Percentiles rank a stretch among this genome's conserved stretches.
phyloP scores from a whole-genome alignment of 495 filamentous ascomycete genomes.

The Penicillium crystallinum region DNA sequence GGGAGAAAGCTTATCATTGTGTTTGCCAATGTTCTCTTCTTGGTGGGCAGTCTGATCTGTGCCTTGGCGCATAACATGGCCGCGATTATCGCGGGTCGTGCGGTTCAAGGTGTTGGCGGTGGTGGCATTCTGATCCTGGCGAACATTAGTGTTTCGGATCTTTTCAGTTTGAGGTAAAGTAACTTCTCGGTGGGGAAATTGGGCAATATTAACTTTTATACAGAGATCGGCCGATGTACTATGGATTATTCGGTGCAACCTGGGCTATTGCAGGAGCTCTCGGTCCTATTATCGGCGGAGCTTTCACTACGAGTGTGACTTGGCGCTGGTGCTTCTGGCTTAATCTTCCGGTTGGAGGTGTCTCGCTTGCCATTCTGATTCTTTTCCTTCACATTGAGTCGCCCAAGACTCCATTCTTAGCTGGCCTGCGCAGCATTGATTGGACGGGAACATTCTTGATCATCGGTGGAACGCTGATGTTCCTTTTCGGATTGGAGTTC shows the following conservation, averaged over 20 bases:
- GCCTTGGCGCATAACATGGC: slow-evolving; percentile 61
- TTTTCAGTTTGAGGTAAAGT: slow-evolving; percentile 62
- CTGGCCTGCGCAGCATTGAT: slow-evolving; percentile 71
- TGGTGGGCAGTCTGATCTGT: slow-evolving; percentile 68
- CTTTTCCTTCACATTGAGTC: slow-evolving; percentile 73
- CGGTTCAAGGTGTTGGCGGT: slow-evolving; percentile 78
- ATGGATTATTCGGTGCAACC: slow-evolving; percentile 59
- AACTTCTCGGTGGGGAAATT: not conserved
- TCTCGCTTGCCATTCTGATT: slow-evolving; percentile 60
- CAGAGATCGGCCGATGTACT: slow-evolving; percentile 59
- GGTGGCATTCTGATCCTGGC: slow-evolving; percentile 76
- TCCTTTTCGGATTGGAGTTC: slow-evolving; percentile 74
- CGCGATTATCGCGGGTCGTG: slow-evolving; percentile 71
- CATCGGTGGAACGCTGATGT: slow-evolving; percentile 73
- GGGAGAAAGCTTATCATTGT: slow-evolving; percentile 78
- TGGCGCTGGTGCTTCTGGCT: slow-evolving; percentile 65
- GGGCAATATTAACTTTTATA: slow-evolving; percentile 12
- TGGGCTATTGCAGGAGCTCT: slow-evolving; percentile 72
- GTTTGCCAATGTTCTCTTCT: slow-evolving; percentile 66
- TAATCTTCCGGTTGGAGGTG: slow-evolving; percentile 68
- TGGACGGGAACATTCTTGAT: slow-evolving; percentile 67
- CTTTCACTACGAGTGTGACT: slow-evolving; percentile 59
- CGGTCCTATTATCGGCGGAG: slow-evolving; percentile 71
- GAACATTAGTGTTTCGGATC: slow-evolving; percentile 76
- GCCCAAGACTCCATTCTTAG: slow-evolving; percentile 62